These are phyloP conservation scores for Mycena chlorophos DNA, from an alignment of 768 basidiomycete genomes.

Conservation along the genomic window DNA sequence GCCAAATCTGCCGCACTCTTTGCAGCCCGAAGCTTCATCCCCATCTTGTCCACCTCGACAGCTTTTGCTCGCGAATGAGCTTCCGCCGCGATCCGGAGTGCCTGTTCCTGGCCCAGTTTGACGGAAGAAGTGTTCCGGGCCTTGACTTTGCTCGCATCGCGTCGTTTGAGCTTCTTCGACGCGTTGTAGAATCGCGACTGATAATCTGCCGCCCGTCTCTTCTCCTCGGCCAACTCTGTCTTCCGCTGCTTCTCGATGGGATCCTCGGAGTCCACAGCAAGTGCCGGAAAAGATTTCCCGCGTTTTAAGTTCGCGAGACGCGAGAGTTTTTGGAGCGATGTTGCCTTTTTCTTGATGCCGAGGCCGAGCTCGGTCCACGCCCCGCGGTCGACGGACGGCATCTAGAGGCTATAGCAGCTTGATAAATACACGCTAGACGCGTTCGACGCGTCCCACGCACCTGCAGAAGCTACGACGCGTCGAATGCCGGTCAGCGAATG, in stretches of 20 bases:
- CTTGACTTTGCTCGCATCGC: background rate
- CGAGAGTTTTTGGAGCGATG: no score
- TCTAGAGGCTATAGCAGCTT: no score
- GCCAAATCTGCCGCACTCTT: background rate
- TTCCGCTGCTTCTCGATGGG: background rate
- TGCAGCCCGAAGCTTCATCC: background rate
- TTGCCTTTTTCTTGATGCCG: no score
- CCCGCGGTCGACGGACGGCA: no score
- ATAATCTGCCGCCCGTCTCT: background rate
- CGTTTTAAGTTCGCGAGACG: background rate
- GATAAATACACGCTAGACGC: no score
- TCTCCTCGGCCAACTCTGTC: background rate
- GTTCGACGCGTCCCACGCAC: no score
- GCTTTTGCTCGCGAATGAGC: background rate
- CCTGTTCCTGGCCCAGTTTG: background rate
- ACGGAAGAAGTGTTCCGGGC: background rate
- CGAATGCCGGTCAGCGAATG: no score
- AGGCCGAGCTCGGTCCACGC: no score
- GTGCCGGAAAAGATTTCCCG: background rate
- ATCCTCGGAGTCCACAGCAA: background rate
- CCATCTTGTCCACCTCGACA: background rate
- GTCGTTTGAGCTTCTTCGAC: background rate
- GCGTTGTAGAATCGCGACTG: background rate
- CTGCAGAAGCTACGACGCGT: no score
- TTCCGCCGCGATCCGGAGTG: background rate